Base-by-base conservation (phyloP, 2,329 filamentous ascomycete genomes). In the Diaporthe australafricana region DNA sequence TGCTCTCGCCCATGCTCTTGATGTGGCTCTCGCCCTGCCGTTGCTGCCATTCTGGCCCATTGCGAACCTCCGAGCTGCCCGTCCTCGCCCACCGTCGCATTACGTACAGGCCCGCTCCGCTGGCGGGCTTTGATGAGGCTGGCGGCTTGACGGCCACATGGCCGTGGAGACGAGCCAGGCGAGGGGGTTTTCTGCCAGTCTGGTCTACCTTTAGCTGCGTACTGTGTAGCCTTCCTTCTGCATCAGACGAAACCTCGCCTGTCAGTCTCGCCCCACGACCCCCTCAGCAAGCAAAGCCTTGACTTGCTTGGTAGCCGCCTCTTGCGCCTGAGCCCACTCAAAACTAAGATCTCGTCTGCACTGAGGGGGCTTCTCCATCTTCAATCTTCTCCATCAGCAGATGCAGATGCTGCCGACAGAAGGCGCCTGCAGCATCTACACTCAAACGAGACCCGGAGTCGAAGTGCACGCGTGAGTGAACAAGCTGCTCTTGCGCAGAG, bases 41-140 rank as follows among this genome's bases (percentile, higher is more conserved):
- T 30, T 53, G 25, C 30, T 16, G 14, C n/a, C 50, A 16, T 6
- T 42, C 48, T 27, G 25, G 38, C 22, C 9, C 63, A 40, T 25
- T 67, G 63, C 48, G 63, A 67, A 53, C 60, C 60, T 65, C 60
- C 60, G 60, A 65, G 60, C 45, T 50, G 60, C 30, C 60, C 60
- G 60, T 45, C 30, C 12, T 45, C 42, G 42, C 30, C 50, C 60
- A 65, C 60, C 60, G 60, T 65, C 60, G 14, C 42, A 69, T 72
- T 72, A 72, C 70, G 70, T 72, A 72, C 70, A 47, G 70, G 57
- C 70, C 70, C 66, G 65, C 66, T 63, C 66, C 38, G 48, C 48
- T 47, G n/a, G 70, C 35, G 52, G 20, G 60, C 60, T 65, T 40
- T 17, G 45, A 50, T 50, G 60, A 65, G 60, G 60, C 60, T 65